Evolutionary conservation across 2,329 filamentous ascomycete species (phyloP).

Genomic region (Pseudogymnoascus sp.): DNA sequence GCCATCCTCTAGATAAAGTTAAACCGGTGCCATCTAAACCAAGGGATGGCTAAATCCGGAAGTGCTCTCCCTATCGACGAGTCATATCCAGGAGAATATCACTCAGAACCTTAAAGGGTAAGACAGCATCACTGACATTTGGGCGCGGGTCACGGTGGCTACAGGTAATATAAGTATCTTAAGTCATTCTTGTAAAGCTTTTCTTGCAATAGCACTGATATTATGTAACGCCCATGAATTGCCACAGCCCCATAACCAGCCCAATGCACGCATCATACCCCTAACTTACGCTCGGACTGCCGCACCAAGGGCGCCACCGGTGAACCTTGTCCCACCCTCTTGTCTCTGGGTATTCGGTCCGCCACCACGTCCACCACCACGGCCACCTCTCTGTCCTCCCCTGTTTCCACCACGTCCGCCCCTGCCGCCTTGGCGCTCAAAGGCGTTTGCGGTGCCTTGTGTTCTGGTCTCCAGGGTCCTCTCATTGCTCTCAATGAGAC

Average conservation of each 20-base stretch:
- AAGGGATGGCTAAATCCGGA: neutral
- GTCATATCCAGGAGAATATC: neutral
- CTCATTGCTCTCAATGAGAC: conserved; percentile 94
- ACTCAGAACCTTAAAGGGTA: neutral
- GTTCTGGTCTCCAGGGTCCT: conserved; percentile 94
- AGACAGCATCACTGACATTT: neutral
- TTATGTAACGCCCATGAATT: conserved; percentile 24
- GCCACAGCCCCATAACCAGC: conserved; percentile 22
- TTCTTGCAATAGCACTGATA: conserved; percentile 13
- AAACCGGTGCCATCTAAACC: no score
- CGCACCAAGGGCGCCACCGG: conserved; percentile 67
- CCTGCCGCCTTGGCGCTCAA: conserved; percentile 82
- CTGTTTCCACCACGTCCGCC: conserved; percentile 60
- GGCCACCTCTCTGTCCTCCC: conserved; percentile 54
- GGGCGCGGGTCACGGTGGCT: neutral
- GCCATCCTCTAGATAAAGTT: no score
- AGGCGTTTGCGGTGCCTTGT: conserved; percentile 89
- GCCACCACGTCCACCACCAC: conserved; percentile 50
- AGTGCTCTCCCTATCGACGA: neutral
- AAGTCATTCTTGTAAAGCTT: conserved; percentile 24
- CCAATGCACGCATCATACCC: conserved; percentile 26
- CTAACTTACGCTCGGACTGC: conserved; percentile 49
- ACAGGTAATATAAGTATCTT: neutral
- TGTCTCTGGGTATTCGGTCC: conserved; percentile 55
- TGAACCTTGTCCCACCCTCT: conserved; percentile 70